Base-by-base conservation (phyloP, 345 rosid species). In the Brassica carinata region DNA sequence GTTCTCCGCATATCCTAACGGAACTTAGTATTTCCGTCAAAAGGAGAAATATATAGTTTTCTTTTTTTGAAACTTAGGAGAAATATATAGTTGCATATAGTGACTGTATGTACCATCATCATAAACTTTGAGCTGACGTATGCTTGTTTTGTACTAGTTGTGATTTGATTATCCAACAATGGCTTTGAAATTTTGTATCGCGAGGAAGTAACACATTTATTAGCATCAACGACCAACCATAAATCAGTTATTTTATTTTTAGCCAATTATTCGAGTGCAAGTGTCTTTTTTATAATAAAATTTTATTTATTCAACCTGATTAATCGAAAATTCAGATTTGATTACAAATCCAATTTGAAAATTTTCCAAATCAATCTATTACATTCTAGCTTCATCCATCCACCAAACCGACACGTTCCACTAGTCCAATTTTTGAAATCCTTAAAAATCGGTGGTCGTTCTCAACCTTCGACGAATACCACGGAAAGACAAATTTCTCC, bases 91-190 rank as follows among this genome's bases (percentile, higher is more conserved):
- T 45, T 45, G 63, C 63, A 48, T 18, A 7, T 8, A 73, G 27
- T 15, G 63, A 9, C 33, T 18, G 77, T 26, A 48, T 15, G 68
- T 48, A 51, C 33, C 48, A 74, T 30, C 63, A 74, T 30, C 59
- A 15, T 53, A n/a, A 65, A 51, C 51, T 75, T 65, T 0, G 65
- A n/a, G 66, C 34, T 66, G 79, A 66, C 57, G 17, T 53, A 19
- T 33, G n/a, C 53, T 66, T 72, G 51, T 66, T 34, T 53, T 75
- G 55, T 51, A 65, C 55, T 51, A 65, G 64, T 77, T 31, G 51
- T 64, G 65, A 71, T 71, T 51, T 78, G 72, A 78, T 34, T 71
- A 64, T 78, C 64, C 58, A 78, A 64, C 71, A 34, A 71, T 9
- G 76, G 64, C 81, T 78, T 63, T 63, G 43, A 34, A 64, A 64